Base-by-base conservation (phyloP, 129 eudicot species). In the Helianthus tuberosus region DNA sequence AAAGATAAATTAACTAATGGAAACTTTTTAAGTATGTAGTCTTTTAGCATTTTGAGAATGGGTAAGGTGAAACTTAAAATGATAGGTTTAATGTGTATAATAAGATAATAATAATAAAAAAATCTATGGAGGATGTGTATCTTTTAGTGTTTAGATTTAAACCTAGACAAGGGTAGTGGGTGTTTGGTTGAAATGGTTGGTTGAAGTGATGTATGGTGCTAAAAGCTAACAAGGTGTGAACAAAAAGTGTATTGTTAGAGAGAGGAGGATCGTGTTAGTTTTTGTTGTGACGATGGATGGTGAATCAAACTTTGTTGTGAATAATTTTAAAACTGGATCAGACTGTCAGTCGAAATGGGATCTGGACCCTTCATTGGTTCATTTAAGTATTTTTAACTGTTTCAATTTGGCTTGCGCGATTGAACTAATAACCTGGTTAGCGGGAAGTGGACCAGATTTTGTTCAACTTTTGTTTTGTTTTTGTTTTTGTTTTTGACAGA, bases 141-240 rank as follows among this genome's bases (percentile, higher is more conserved):
- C 60, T 63, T 71, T 71, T 71, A 64, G 77, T 78, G 72, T 78
- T 78, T 78, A 77, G 82, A 71, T 10, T 3, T 27, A 63, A 17
- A 71, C 43, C 39, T 9, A 71, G 82, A 78, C 82, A 78, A 78
- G 66, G 72, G 72, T 63, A 78, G 77, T 78, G 77, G 77, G 82
- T 27, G 82, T 63, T 78, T 78, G 82, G 82, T 78, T 78, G 76
- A 63, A 52, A 38, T 78, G 72, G 6, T 78, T 78, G 82, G 82
- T 78, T 78, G 76, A 71, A 52, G 16, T 78, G 72, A 10, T 78
- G 72, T 54, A 64, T 63, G 82, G 72, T 78, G 72, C 82, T 71
- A 78, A 71, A 71, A 62, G 82, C 67, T 71, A 78, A 78, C 82
- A 70, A 71, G 20, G 29, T 78, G 66, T 70, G 53, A 50, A 78